A percentile compares a stretch with the other conserved stretches of the same genome.
phyloP scores from a whole-genome alignment of 75 land plant species.

The Cunninghamia lanceolata region DNA sequence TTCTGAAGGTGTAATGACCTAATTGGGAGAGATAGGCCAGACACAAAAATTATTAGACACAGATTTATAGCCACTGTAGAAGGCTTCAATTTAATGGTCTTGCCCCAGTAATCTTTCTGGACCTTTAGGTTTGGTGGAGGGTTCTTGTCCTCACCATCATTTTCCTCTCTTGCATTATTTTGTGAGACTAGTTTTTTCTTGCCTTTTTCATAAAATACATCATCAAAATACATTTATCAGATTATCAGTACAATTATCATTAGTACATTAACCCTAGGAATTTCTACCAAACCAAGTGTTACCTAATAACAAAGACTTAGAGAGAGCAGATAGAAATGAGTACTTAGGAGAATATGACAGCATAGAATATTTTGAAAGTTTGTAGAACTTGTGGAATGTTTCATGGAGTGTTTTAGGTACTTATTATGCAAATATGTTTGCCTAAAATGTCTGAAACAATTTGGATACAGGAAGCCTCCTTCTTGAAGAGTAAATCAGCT shows the following conservation, averaged over 20 bases:
- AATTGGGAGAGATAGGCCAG: neutral
- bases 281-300: no score
- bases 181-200: no score
- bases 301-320: no score
- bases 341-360: no score
- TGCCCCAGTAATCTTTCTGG: neutral
- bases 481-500: neutral
- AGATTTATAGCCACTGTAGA: neutral
- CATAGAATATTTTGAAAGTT: no score
- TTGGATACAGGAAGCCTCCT: neutral
- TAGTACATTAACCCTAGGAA: neutral
- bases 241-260: neutral
- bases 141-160: neutral
- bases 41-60: neutral
- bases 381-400: neutral
- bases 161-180: neutral
- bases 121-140: neutral
- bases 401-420: neutral
- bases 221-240: no score
- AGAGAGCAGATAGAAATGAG: no score
- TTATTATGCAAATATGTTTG: neutral
- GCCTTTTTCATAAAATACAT: no score
- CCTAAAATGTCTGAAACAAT: neutral
- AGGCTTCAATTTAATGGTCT: neutral
- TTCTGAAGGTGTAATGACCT: neutral